Evolutionary conservation across 768 basidiomycete genomes (phyloP), one percentile per base, ranked within the genome.

Genomic region (Termitomyces sp.): DNA sequence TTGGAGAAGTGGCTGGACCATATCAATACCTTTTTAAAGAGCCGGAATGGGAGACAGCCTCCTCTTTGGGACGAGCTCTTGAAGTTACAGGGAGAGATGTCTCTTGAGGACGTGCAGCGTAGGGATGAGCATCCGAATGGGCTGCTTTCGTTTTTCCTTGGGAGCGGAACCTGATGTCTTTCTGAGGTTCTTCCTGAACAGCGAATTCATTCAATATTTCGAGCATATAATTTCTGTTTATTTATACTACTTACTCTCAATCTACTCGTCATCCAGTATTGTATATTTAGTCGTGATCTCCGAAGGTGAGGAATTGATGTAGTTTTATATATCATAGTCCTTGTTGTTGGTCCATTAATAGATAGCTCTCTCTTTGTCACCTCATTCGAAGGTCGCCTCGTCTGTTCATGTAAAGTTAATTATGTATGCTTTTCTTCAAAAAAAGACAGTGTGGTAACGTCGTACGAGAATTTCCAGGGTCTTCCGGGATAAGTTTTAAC

Each of bases 1-100:
- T 70, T 84, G 68, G 82, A 80, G 68, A 71, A 73, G 61, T 84
- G 82, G 82, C 70, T 82, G 60, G 70, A 73, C 53, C 75, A 77
- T 52, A 81, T 84, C 62, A 74, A 78, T 32, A 62, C 68, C 10
- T 81, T 79, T 67, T 69, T 84, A 52, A 74, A 76, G 16, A 73
- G 67, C 55, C 79, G 75, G 4, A 72, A 78, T 40, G 36, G 33
- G 58, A 67, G 76, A 41, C 78, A 79, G 50, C 74, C 77, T 20
- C 69, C 76, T 43, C 72, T 80, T 49, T 80, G 78, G 77, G 79
- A 80, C 59, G 79, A 81, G 67, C 63, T 82, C 57, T 76, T 76
- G 72, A 76, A 74, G 70, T 74, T 77, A 55, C 70, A 70, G 32
- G 10, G 64, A 18, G 68, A 68, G 38, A 58, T 71, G 32, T 61